A percentile compares a stretch with the other conserved stretches of the same genome.
Evolutionary conservation across 2,329 filamentous ascomycete genomes (phyloP).

Genomic region (Talaromyces albobiverticillius): DNA sequence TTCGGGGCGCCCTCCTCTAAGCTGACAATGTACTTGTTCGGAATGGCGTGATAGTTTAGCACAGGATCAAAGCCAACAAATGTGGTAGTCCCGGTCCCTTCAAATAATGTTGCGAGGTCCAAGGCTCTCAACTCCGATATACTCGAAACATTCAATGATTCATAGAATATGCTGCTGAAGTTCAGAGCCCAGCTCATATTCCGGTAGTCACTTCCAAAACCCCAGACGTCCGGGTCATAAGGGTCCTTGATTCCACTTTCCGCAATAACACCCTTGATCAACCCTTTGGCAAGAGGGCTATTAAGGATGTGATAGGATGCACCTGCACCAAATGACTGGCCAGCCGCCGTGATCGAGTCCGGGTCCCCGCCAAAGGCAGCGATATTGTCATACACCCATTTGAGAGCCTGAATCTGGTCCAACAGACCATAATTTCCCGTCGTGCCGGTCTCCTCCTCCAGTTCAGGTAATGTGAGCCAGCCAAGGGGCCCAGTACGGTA

Average conservation of each 20-base stretch:
- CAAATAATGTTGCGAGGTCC: background rate
- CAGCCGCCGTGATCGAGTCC: conserved; percentile 22
- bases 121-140: background rate
- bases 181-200: background rate
- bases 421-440: conserved; percentile 19
- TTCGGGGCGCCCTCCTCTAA: background rate
- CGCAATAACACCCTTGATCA: background rate
- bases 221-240: background rate
- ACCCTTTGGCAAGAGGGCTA: background rate
- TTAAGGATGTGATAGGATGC: background rate
- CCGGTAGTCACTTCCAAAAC: background rate
- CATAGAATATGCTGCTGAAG: background rate
- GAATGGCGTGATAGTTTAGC: background rate
- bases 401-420: conserved; percentile 17
- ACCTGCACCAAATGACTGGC: conserved; percentile 23
- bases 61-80: background rate
- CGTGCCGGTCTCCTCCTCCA: background rate
- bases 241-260: background rate
- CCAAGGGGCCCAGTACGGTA: conserved; percentile 24
- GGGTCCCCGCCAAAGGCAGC: conserved; percentile 27
- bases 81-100: background rate
- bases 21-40: background rate
- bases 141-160: background rate
- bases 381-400: conserved; percentile 26
- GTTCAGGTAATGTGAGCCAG: conserved; percentile 16